Evolutionary conservation across 495 filamentous ascomycete species (phyloP).

Genomic region (Aspergillus hancockii): DNA sequence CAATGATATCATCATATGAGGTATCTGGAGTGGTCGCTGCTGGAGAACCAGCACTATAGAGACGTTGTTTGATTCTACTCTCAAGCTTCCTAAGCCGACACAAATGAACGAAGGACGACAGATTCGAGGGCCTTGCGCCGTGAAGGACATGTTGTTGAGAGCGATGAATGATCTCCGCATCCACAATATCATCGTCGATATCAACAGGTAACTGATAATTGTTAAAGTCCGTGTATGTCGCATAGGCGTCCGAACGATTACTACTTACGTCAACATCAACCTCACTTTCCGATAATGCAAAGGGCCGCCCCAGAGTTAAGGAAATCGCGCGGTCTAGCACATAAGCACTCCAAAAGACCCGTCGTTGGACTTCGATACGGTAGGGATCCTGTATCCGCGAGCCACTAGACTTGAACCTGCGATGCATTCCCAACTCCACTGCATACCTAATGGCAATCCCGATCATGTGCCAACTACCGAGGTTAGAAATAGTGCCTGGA

Average conservation of each 20-base stretch:
- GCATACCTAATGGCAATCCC: neutral
- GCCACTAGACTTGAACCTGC: neutral
- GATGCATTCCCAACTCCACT: neutral
- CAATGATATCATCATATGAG: neutral
- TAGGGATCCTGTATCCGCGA: neutral
- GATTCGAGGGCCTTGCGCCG: neutral
- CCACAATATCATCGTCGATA: too few relatives aligned
- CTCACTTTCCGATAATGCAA: neutral
- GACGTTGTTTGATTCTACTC: neutral
- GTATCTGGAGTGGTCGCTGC: neutral
- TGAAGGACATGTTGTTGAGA: neutral
- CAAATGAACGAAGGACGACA: neutral
- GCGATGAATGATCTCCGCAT: too few relatives aligned
- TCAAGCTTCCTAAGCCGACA: neutral
- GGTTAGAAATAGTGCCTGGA: neutral
- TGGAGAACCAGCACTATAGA: neutral
- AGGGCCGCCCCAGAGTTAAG: neutral
- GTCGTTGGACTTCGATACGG: neutral
- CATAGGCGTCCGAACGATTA: neutral
- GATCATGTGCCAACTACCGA: neutral
- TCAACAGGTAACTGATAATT: neutral
- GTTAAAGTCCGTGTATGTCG: too few relatives aligned
- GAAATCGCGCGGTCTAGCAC: neutral
- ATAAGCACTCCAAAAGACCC: neutral
- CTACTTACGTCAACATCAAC: neutral